These are phyloP conservation scores for Alternaria sp. DNA, from an alignment of 2,329 filamentous ascomycete species.

Conservation along the genomic window DNA sequence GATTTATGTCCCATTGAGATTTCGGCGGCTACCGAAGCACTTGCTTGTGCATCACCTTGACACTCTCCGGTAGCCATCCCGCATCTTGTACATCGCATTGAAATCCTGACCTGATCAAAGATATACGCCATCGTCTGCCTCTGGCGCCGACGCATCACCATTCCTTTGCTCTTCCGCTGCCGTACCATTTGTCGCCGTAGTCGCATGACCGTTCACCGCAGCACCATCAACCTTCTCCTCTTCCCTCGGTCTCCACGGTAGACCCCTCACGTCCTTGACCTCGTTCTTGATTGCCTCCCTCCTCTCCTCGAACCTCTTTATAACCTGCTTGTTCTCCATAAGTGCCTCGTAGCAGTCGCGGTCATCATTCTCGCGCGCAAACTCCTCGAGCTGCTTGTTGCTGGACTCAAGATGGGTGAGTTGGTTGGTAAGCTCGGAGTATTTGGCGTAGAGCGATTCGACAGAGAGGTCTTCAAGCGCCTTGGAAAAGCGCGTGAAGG, in stretches of 20 bases:
- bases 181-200: not conserved
- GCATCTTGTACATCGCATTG: not conserved
- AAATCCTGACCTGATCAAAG: not conserved
- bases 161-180: not conserved
- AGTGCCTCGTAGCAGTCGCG: conserved; percentile 78
- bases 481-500: conserved; percentile 68
- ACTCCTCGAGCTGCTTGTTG: conserved; percentile 76
- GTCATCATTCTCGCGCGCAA: conserved; percentile 62
- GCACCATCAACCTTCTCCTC: conserved; percentile 19
- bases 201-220: not conserved
- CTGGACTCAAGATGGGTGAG: conserved; percentile 77
- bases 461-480: conserved; percentile 73
- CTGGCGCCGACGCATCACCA: not conserved
- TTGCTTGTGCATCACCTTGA: not conserved
- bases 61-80: not conserved
- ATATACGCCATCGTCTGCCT: conserved; percentile 7
- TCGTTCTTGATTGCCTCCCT: conserved; percentile 70
- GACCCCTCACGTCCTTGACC: conserved; percentile 66
- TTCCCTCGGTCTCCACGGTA: conserved; percentile 58
- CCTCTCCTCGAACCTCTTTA: conserved; percentile 72
- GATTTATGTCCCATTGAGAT: not conserved
- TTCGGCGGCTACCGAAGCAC: not conserved
- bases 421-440: conserved; percentile 77
- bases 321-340: conserved; percentile 73
- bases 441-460: conserved; percentile 74